These are phyloP conservation scores for Phytomonas serpens DNA, from an alignment of 208 protist species.

Conservation along the genomic window DNA sequence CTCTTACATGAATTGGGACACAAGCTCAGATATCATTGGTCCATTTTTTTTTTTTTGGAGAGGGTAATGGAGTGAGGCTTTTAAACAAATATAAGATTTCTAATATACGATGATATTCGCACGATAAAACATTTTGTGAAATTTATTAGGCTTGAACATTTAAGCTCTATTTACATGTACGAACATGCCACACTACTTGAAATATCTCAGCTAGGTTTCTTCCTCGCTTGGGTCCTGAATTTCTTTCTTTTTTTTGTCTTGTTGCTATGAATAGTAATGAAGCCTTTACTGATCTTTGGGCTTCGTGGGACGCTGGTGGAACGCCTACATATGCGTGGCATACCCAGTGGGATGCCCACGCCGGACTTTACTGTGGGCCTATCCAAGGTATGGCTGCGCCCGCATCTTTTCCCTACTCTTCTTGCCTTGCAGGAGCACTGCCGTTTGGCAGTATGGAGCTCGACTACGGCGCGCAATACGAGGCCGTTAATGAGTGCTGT, in stretches of 20 bases:
- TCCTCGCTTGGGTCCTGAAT: background rate
- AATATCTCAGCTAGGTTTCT: slow-evolving; percentile 2
- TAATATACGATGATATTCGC: too few species aligned
- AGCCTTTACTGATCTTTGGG: slow-evolving; percentile 75
- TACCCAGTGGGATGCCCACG: slow-evolving; percentile 48
- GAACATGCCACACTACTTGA: too few species aligned
- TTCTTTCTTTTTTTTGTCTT: slow-evolving; percentile 13
- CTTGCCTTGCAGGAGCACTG: slow-evolving; percentile 59
- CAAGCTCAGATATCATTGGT: too few species aligned
- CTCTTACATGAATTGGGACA: too few species aligned
- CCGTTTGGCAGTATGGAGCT: slow-evolving; percentile 82
- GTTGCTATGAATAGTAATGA: slow-evolving; percentile 19
- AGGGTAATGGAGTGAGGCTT: too few species aligned
- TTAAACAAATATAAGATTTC: too few species aligned
- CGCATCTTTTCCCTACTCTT: slow-evolving; percentile 51
- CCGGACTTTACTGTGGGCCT: slow-evolving; percentile 66
- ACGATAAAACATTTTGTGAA: too few species aligned
- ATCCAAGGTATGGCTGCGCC: slow-evolving; percentile 76
- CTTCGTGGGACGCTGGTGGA: slow-evolving; percentile 81
- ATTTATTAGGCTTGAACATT: too few species aligned
- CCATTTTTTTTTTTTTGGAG: too few species aligned
- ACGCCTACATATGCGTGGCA: slow-evolving; percentile 56
- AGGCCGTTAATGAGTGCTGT: slow-evolving; percentile 66
- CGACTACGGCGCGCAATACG: slow-evolving; percentile 80
- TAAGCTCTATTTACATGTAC: too few species aligned